Base-by-base conservation (phyloP, 23 red algal species). In the Chondrus crispus region DNA sequence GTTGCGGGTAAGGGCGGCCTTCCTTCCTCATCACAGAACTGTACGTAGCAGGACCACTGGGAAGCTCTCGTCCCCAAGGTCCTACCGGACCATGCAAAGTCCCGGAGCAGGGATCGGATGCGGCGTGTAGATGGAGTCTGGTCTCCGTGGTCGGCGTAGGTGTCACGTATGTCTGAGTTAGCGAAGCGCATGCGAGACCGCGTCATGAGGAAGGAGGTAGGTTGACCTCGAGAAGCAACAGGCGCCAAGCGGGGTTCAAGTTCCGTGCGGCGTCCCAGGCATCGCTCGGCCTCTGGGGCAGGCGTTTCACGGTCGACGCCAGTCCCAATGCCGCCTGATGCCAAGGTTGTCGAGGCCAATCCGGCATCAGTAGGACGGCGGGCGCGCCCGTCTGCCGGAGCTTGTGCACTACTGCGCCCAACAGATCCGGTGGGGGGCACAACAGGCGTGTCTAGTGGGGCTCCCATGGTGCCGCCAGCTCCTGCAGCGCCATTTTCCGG, bases 341-440 rank as follows among this genome's bases (percentile, higher is more conserved):
- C 84, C 66, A 87, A 2, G 58, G 37, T 49, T 73, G 60, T 20
- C n/a, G 58, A 14, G 46, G 66, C 84, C 84, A 87, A n/a, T 60
- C 12, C 84, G 84, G 84, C 13, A 87, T 87, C 4, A 87, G 30
- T 14, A 87, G 22, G 2, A 75, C 2, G 6, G 84, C 84, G 6
- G 84, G 84, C 5, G 84, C 84, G 1, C 33, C 7, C 2, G 4
- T 75, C 36, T 40, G 2, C 2, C 22, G 42, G 1, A 87, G 41
- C 45, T 87, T 87, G 12, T 35, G 2, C 8, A 87, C 28, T 9
- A 66, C 74, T 8, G 84, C 84, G 19, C 26, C 74, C 45, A 87
- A 53, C 8, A 72, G 84, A 12, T 87, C 68, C 9, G 74, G 19
- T 20, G 66, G 84, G 1, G 68, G 84, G 46, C 84, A 87, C 2